Evolutionary conservation across 2,329 filamentous ascomycete species (phyloP), one percentile per base, ranked within the genome.

Genomic region (Lanzia echinophila): DNA sequence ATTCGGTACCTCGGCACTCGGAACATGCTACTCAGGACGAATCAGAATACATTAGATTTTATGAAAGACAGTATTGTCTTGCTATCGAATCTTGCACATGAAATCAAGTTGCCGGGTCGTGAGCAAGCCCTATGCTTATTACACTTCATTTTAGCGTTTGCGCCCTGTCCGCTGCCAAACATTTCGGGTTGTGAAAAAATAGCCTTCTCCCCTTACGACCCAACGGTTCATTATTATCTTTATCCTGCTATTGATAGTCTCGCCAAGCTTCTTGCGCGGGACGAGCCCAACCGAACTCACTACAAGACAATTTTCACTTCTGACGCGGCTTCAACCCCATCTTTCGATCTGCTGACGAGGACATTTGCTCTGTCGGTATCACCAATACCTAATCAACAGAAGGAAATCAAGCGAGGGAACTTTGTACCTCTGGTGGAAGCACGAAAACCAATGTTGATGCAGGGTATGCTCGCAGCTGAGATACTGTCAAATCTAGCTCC

Each of bases 11-110:
- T 97, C 13, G 94, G 92, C 31, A 96, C 91, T 3, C 86, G 90
- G 13, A 90, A 90, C 62, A 88, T 92, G 78, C 79, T 97, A 31
- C 73, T 97, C 41, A 83, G 90, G 38, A 89, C 84, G 3, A 81
- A 94, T 60, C 77, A 81, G 65, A 96, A 96, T 70, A 94, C 88
- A 0, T 75, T 96, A 60, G 94, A 99, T 70, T 92, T 97, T 64
- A 95, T 96, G 88, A 99, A 99, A 72, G 94, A 99, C 69, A 76
- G 90, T 31, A 82, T 97, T 55, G 86, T 90, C 15, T 83, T 95
- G 61, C 76, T 99, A 52, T 96, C 92, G 54, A 97, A 99, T 69
- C 82, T 95, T 46, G 84, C 90, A 7, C 83, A 88, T 45, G 81
- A 82, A 10, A 80, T 97, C 50, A 86, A 92, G 65, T 76, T 99